Conservation (phyloP, 768 basidiomycete species). For the Russula virescens region DNA sequence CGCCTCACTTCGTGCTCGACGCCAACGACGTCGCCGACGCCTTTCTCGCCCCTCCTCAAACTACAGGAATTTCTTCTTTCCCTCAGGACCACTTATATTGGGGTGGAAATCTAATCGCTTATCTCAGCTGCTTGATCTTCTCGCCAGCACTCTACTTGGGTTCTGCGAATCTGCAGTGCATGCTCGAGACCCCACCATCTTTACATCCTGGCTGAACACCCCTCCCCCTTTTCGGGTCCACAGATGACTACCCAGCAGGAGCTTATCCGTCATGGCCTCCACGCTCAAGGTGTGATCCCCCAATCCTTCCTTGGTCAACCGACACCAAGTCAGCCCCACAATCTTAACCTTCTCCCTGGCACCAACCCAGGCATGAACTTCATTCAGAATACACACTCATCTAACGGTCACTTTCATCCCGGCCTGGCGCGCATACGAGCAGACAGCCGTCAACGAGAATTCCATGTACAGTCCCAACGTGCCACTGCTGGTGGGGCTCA, state of each 20-base stretch:
- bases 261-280: constrained; percentile 45
- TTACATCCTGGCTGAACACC: constrained; percentile 18
- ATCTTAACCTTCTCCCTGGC: constrained; percentile 36
- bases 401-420: constrained; percentile 14
- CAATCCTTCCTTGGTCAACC: constrained; percentile 37
- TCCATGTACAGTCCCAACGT: constrained; percentile 12
- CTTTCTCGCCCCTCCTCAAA: constrained; percentile 11
- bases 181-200: constrained; percentile 25
- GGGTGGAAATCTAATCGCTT: constrained; percentile 24
- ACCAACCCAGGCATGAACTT: constrained; percentile 30
- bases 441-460: constrained; percentile 3
- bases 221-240: constrained; percentile 17
- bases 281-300: constrained; percentile 34
- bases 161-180: constrained; percentile 22
- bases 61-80: constrained; percentile 17
- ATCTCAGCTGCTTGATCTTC: constrained; percentile 24
- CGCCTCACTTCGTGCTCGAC: constrained; percentile 26
- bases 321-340: constrained; percentile 34
- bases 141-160: constrained; percentile 19
- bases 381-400: constrained; percentile 28
- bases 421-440: not conserved
- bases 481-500: constrained; percentile 11
- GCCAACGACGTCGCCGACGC: constrained; percentile 23
- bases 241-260: constrained; percentile 51
- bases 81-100: constrained; percentile 14